Base-by-base conservation (phyloP, 768 basidiomycete species). In the Suillus subaureus region DNA sequence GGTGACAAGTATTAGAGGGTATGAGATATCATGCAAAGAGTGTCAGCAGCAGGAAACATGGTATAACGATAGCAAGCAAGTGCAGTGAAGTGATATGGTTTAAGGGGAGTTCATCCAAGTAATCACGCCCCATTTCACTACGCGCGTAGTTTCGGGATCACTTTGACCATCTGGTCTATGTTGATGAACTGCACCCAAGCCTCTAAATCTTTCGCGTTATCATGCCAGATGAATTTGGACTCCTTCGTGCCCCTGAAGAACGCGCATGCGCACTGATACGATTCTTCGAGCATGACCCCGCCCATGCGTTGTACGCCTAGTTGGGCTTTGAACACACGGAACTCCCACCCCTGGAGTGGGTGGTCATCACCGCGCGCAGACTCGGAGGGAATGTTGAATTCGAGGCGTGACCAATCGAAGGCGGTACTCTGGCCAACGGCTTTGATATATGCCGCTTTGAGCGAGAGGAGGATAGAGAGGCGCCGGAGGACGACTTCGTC, bases 111-210 rank as follows among this genome's bases (percentile, higher is more conserved):
- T 23, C 51, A 40, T 28, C 39, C 37, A 26, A 18, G 52, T 28
- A 54, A 11, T 54, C 74, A 35, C 37, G 35, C 13, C 47, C 28
- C 21, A 42, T 26, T 16, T 39, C 73, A 85, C 52, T 68, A 76
- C n/a, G 91, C 90, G 52, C 83, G 85, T 63, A 93, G 78, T 75
- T 92, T 93, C 23, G 88, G 87, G 21, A 91, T 85, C 66, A 93
- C 91, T 70, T 90, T 90, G 74, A 92, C 81, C 81, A 93, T 86
- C 77, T 92, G 89, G 78, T 93, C 90, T 64, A 93, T 87, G 66
- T 88, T 90, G 70, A 93, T 87, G 70, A 93, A 94, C 77, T 93
- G 91, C 16, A 93, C 90, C 91, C 92, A 93, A 40, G 83, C 85
- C 72, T 90, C 89, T 66, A 93, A 74, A 54, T 91, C 87, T 70